Evolutionary conservation across 2,329 filamentous ascomycete species (phyloP).

Genomic region (Clonostachys chloroleuca): DNA sequence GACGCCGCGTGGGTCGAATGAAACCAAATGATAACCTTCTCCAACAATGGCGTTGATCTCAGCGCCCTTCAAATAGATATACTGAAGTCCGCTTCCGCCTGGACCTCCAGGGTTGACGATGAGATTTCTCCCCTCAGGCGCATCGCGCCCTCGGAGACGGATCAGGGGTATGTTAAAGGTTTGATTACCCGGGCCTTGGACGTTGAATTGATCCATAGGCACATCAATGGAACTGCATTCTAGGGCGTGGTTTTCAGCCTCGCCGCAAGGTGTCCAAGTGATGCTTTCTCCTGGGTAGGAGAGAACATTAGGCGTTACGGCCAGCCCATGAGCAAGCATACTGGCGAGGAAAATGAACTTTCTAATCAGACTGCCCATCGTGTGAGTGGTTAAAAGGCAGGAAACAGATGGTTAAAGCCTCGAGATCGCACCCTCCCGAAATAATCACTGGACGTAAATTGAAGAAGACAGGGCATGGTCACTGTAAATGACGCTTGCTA

Average conservation of each 20-base stretch:
- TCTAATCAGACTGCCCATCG: too few species aligned
- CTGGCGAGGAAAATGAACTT: too few species aligned
- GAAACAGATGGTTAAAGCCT: too few species aligned
- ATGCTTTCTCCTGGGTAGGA: slow-evolving; percentile 26
- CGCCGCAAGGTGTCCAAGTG: slow-evolving; percentile 31
- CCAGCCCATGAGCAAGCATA: too few species aligned
- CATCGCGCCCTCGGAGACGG: slow-evolving; percentile 35
- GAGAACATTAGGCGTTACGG: too few species aligned
- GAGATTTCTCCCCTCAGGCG: slow-evolving; percentile 21
- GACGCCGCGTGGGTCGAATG: slow-evolving; percentile 43
- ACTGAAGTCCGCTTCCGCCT: slow-evolving; percentile 33
- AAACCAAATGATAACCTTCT: slow-evolving; percentile 38
- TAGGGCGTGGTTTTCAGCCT: slow-evolving; percentile 22
- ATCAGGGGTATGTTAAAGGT: slow-evolving; percentile 38
- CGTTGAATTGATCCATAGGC: slow-evolving; percentile 39
- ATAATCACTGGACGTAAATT: too few species aligned
- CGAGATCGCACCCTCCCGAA: too few species aligned
- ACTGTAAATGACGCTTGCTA: too few species aligned
- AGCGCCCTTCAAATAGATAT: slow-evolving; percentile 25
- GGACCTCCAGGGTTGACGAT: slow-evolving; percentile 44
- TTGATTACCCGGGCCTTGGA: slow-evolving; percentile 19
- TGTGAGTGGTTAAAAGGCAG: too few species aligned
- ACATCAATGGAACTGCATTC: slow-evolving; percentile 37
- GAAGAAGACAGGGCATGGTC: too few species aligned
- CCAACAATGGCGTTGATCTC: slow-evolving; percentile 26